phyloP scores from a whole-genome alignment of 176 grass and related monocot genomes.

The Musa itinerans region DNA sequence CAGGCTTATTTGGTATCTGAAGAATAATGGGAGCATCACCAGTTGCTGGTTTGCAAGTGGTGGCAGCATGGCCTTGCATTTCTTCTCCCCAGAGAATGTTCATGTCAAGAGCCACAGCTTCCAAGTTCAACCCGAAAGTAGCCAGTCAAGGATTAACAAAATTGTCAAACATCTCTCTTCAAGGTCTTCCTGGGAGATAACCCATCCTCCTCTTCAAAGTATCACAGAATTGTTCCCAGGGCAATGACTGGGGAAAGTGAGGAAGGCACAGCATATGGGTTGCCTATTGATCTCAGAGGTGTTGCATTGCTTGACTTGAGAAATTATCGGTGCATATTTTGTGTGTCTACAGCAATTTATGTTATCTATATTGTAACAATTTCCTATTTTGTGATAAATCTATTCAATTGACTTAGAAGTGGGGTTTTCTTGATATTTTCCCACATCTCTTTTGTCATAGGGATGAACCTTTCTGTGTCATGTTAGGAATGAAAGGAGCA shows the following conservation, averaged over 20 bases:
- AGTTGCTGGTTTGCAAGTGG: slow-evolving; percentile 9
- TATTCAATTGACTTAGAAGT: too few relatives aligned
- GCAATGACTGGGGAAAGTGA: slow-evolving; percentile 51
- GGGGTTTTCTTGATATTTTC: background rate
- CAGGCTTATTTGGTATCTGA: background rate
- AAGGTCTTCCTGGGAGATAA: background rate
- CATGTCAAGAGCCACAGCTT: background rate
- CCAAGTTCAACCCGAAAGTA: background rate
- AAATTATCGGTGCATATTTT: background rate
- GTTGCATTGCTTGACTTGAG: background rate
- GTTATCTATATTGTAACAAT: too few relatives aligned
- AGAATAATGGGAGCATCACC: background rate
- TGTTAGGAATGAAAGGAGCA: too few relatives aligned
- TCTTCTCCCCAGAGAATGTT: background rate
- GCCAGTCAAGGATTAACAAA: background rate
- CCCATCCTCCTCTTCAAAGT: slow-evolving; percentile 13
- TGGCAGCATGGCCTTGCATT: background rate
- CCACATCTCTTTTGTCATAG: background rate
- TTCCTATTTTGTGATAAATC: too few relatives aligned
- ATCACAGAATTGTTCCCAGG: slow-evolving; percentile 31
- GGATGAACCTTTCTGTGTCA: background rate
- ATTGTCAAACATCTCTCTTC: background rate
- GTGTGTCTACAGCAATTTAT: too few relatives aligned
- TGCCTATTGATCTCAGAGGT: slow-evolving; percentile 87
- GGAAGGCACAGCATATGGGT: slow-evolving; percentile 31